phyloP scores from a whole-genome alignment of 2,329 filamentous ascomycete genomes.

The Aspergillus awamori region DNA sequence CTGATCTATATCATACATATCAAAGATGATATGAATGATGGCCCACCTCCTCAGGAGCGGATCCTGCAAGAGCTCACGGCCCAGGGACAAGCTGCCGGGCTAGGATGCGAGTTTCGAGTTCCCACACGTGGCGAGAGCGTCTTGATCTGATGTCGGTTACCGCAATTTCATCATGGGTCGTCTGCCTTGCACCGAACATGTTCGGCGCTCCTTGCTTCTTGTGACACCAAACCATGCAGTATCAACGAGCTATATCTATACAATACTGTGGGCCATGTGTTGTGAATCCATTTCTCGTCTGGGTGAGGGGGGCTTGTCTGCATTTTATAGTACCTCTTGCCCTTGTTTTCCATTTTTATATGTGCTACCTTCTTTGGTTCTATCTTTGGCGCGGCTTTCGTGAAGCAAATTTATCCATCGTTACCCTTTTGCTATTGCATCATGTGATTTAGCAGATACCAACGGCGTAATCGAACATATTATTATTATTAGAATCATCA shows the following conservation, averaged over 20 bases:
- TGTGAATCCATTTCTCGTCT: too few species aligned
- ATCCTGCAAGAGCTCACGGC: slow-evolving; percentile 72
- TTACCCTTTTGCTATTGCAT: not conserved
- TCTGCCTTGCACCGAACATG: not conserved
- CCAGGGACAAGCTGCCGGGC: slow-evolving; percentile 63
- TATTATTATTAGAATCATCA: not conserved
- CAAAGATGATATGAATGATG: slow-evolving; percentile 82
- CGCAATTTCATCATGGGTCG: not conserved
- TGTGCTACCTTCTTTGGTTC: not conserved
- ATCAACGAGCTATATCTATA: too few species aligned
- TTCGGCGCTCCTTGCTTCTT: not conserved
- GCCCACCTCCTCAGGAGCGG: slow-evolving; percentile 61
- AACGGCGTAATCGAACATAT: not conserved
- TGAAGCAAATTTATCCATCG: not conserved
- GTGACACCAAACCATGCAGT: not conserved
- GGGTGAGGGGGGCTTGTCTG: too few species aligned
- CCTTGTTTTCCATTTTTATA: not conserved
- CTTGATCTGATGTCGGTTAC: slow-evolving; percentile 37
- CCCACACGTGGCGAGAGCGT: slow-evolving; percentile 66
- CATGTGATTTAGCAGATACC: not conserved
- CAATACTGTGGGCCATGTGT: too few species aligned
- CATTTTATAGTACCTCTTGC: too few species aligned
- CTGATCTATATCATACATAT: slow-evolving; percentile 89
- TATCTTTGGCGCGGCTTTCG: not conserved
- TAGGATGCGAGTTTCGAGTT: slow-evolving; percentile 81